Base-by-base conservation (phyloP, 2,329 filamentous ascomycete genomes). In the Aspergillus pseudonomiae region DNA sequence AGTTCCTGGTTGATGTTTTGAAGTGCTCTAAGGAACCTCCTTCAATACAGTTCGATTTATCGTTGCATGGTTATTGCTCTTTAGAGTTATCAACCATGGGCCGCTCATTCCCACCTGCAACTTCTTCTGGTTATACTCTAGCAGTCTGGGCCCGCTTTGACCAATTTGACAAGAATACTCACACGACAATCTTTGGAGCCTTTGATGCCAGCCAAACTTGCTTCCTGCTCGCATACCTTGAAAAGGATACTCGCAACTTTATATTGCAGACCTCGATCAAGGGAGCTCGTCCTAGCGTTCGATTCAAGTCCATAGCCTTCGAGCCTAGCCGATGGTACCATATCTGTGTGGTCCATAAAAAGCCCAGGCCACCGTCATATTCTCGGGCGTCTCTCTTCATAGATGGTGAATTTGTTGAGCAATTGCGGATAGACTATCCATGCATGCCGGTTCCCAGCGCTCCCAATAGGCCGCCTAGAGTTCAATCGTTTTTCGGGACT, bases 201-300 rank as follows among this genome's bases (percentile, higher is more conserved):
- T 98, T 96, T 77, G 95, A 99, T 78, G 85, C 90, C 4, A 93
- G 88, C 6, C 94, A 98, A 77, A 93, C 92, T 6, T 99, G 95
- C 77, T 99, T 99, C 73, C 81, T 99, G 41, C 87, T 99, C 70
- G 89, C 93, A 64, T 99, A 99, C 74, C 84, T 99, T 45, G 96
- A 99, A 76, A 93, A 91, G 74, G 94, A 97, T 75, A 96, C 93
- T 2, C 91, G 87, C 65, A 95, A 97, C 78, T 91, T 99, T 69
- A 99, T 99, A 69, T 82, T 99, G 6, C 95, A 99, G 79, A 98
- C 96, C 9, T 97, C 95, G 21, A 91, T 98, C 65, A 92, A 89
- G 59, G 93, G 93, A 10, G 85, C 88, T 59, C 88, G 91, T 63
- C 94, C 95, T 3, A 98, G 94, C 77, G 92, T 99, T 54, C 88